These are phyloP conservation scores for Calonectria pseudoturangicola DNA, from an alignment of 2,329 filamentous ascomycete species.

Conservation along the genomic window DNA sequence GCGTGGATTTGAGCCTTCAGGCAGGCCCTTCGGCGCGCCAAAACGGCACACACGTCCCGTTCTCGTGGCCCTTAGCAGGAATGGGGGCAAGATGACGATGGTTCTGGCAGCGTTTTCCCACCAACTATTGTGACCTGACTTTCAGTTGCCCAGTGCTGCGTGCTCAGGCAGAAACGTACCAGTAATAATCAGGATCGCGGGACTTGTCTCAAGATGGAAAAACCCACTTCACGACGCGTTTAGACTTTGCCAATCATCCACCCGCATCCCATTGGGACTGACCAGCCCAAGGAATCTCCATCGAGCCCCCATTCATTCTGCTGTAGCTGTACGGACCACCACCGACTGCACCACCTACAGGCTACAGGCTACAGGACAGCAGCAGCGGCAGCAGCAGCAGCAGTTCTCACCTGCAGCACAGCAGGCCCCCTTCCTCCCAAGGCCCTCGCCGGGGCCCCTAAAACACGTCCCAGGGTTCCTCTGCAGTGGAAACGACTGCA, in stretches of 20 bases:
- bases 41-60: not conserved
- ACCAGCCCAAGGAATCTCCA: slow-evolving; percentile 42
- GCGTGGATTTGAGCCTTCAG: slow-evolving; percentile 14
- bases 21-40: slow-evolving; percentile 18
- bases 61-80: slow-evolving; percentile 24
- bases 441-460: slow-evolving; percentile 19
- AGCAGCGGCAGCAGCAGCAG: slow-evolving; percentile 21
- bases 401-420: slow-evolving; percentile 32
- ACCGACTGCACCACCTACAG: slow-evolving; percentile 31
- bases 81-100: slow-evolving; percentile 26
- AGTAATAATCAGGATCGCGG: slow-evolving; percentile 49
- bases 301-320: slow-evolving; percentile 44
- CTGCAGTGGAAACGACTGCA: slow-evolving; percentile 29
- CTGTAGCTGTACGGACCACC: slow-evolving; percentile 27
- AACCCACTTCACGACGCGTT: slow-evolving; percentile 51
- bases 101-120: slow-evolving; percentile 6
- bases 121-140: slow-evolving; percentile 38
- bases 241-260: slow-evolving; percentile 46
- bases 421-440: slow-evolving; percentile 19
- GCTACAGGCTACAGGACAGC: not conserved
- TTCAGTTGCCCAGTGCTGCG: slow-evolving; percentile 43
- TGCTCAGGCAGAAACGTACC: slow-evolving; percentile 47
- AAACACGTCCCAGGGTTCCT: slow-evolving; percentile 30
- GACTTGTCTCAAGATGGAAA: slow-evolving; percentile 54
- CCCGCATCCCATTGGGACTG: slow-evolving; percentile 38